Evolutionary conservation across 2,329 filamentous ascomycete species (phyloP).

Genomic region (Dothideomycetidae sp.): DNA sequence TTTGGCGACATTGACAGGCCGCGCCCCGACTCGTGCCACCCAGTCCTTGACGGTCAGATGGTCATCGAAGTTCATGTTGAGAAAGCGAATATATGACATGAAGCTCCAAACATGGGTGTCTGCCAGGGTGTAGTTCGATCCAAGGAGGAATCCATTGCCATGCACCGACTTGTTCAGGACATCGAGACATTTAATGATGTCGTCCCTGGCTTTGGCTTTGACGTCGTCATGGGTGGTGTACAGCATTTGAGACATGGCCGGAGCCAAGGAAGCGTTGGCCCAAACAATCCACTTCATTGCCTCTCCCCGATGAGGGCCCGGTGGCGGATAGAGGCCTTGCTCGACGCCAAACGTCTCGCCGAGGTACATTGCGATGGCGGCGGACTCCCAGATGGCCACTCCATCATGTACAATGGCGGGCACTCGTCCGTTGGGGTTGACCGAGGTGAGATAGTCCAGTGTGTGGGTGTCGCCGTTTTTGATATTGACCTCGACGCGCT

Average conservation of each 20-base stretch:
- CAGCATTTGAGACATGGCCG: neutral
- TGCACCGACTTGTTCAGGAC: neutral
- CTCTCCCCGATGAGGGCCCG: neutral
- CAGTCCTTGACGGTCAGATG: neutral
- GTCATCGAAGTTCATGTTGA: neutral
- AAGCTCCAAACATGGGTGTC: neutral
- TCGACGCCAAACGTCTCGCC: neutral
- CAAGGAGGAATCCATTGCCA: neutral
- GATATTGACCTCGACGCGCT: neutral
- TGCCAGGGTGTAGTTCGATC: neutral
- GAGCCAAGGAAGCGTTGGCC: neutral
- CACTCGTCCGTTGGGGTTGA: slow-evolving; percentile 25
- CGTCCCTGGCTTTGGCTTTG: neutral
- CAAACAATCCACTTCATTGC: neutral
- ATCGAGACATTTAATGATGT: neutral
- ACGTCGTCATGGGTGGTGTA: neutral
- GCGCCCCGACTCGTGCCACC: neutral
- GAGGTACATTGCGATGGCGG: neutral
- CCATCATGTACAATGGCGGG: slow-evolving; percentile 23
- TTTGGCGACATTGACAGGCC: too few species aligned
- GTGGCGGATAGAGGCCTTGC: neutral
- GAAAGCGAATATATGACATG: neutral
- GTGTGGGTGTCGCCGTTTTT: slow-evolving; percentile 18
- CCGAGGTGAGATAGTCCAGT: slow-evolving; percentile 16
- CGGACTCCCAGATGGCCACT: slow-evolving; percentile 4